phyloP scores from a whole-genome alignment of 2,329 filamentous ascomycete species.

The Ceratocystis ficicola region DNA sequence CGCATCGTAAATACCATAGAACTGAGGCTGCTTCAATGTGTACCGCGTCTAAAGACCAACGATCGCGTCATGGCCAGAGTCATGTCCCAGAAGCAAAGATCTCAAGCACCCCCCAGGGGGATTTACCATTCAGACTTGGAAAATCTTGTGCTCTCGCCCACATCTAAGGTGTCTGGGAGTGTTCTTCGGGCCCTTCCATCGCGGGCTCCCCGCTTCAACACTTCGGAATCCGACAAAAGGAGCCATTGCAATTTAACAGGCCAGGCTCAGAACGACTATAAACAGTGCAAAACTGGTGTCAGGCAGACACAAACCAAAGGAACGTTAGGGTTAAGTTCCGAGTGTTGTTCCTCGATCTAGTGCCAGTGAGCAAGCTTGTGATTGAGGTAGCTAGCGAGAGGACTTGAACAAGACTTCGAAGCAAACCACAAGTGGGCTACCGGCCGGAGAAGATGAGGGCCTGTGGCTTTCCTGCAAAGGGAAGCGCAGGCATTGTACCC shows the following conservation, averaged over 20 bases:
- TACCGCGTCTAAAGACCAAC: slow-evolving; percentile 12
- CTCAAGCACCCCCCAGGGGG: slow-evolving; percentile 58
- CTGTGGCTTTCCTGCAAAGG: not conserved
- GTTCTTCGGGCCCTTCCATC: slow-evolving; percentile 38
- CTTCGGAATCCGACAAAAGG: slow-evolving; percentile 32
- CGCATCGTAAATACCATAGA: slow-evolving; percentile 7
- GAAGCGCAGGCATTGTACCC: slow-evolving; percentile 13
- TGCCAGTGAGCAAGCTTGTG: slow-evolving; percentile 2
- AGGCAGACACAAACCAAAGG: slow-evolving; percentile 44
- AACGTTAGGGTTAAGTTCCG: slow-evolving; percentile 92
- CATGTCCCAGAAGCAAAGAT: slow-evolving; percentile 58
- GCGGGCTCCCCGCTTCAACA: slow-evolving; percentile 27
- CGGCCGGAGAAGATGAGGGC: slow-evolving; percentile 33
- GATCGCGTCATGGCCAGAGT: slow-evolving; percentile 38
- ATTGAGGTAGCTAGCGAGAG: slow-evolving; percentile 33
- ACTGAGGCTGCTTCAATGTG: not conserved
- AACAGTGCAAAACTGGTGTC: slow-evolving; percentile 50
- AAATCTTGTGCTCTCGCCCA: slow-evolving; percentile 48
- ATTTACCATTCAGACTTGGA: slow-evolving; percentile 66
- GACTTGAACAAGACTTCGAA: slow-evolving; percentile 30
- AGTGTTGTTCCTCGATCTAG: slow-evolving; percentile 48
- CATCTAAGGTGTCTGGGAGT: slow-evolving; percentile 44
- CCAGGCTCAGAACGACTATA: slow-evolving; percentile 43
- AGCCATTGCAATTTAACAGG: slow-evolving; percentile 45
- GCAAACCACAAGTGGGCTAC: slow-evolving; percentile 32